Percentiles rank a stretch among this genome's conserved stretches.
Evolutionary conservation across 305 asterid genomes (phyloP).

Genomic region (Solanum hybrid): DNA sequence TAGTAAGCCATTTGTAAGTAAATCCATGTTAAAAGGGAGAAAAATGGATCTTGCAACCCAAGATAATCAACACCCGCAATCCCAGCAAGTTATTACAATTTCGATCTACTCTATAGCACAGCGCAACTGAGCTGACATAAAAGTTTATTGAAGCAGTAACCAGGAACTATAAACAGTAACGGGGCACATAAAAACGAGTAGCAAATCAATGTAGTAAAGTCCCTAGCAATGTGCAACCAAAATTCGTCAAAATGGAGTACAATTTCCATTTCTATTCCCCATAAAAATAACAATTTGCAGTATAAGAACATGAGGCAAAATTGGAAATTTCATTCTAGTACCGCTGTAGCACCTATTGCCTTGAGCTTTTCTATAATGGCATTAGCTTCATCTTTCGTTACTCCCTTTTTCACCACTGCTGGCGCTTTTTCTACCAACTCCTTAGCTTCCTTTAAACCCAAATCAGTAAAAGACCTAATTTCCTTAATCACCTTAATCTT

Average conservation of each 20-base stretch:
- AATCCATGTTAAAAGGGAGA: not conserved
- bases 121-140: not conserved
- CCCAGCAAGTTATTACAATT: not conserved
- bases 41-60: not conserved
- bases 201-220: not conserved
- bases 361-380: slow-evolving; percentile 60
- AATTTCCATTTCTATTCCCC: slow-evolving; percentile 8
- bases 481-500: slow-evolving; percentile 86
- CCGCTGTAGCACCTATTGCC: slow-evolving; percentile 65
- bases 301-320: not conserved
- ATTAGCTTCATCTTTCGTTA: slow-evolving; percentile 60
- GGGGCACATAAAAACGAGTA: not conserved
- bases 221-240: slow-evolving; percentile 2
- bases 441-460: slow-evolving; percentile 78
- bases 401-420: slow-evolving; percentile 59
- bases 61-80: not conserved
- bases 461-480: slow-evolving; percentile 60
- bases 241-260: not conserved
- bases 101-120: not conserved
- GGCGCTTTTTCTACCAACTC: slow-evolving; percentile 80
- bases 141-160: not conserved
- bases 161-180: not conserved
- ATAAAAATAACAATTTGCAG: slow-evolving; percentile 4
- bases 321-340: slow-evolving; percentile 33
- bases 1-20: not conserved